A percentile compares a stretch with the other conserved stretches of the same genome.
phyloP scores from a whole-genome alignment of 352 stramenopile genomes.

The Lagenidium giganteum region DNA sequence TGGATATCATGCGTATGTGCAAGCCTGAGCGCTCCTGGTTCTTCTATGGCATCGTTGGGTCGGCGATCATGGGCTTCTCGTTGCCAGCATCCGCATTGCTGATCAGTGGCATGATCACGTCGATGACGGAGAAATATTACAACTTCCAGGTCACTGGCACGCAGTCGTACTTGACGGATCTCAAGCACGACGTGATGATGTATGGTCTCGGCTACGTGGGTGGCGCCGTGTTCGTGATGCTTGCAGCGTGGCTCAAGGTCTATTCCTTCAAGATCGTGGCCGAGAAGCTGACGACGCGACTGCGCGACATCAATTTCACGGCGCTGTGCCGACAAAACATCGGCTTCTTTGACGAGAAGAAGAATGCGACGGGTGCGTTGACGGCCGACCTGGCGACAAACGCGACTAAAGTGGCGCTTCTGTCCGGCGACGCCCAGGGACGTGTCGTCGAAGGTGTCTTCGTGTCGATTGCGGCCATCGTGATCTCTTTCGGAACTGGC shows the following conservation, averaged over 20 bases:
- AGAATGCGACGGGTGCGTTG: slow-evolving; percentile 14
- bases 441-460: slow-evolving; percentile 25
- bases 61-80: background rate
- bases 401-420: slow-evolving; percentile 25
- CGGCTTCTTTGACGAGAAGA: slow-evolving; percentile 25
- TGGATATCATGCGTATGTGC: slow-evolving; percentile 18
- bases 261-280: slow-evolving; percentile 22
- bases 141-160: slow-evolving; percentile 6
- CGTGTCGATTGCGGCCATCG: slow-evolving; percentile 21
- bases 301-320: slow-evolving; percentile 23
- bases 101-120: slow-evolving; percentile 9
- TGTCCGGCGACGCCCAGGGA: slow-evolving; percentile 25
- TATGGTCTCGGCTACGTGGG: slow-evolving; percentile 22
- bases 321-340: slow-evolving; percentile 25
- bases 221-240: slow-evolving; percentile 15
- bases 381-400: slow-evolving; percentile 25
- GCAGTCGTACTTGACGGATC: slow-evolving; percentile 4
- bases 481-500: slow-evolving; percentile 31
- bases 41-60: background rate
- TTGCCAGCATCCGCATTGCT: slow-evolving; percentile 11
- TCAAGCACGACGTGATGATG: slow-evolving; percentile 16
- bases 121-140: slow-evolving; percentile 20
- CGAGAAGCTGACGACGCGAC: slow-evolving; percentile 22
- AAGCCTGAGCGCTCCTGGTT: slow-evolving; percentile 27
- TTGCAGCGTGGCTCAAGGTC: slow-evolving; percentile 12